Evolutionary conservation across 768 basidiomycete species (phyloP).

Genomic region (Suillus subluteus): DNA sequence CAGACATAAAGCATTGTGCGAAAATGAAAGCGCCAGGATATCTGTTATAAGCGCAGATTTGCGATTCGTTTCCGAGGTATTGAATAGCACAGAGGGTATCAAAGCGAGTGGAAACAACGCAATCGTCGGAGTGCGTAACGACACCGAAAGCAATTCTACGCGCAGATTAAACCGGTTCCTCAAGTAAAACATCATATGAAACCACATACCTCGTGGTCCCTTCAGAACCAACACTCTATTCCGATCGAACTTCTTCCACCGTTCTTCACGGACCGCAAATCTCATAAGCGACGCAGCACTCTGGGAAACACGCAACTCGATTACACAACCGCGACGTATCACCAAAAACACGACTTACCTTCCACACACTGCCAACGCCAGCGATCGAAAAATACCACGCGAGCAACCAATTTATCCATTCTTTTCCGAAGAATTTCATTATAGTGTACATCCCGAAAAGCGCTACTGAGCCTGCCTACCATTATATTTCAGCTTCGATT

Average conservation of each 20-base stretch:
- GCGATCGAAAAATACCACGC: slow-evolving; percentile 74
- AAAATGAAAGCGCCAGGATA: slow-evolving; percentile 75
- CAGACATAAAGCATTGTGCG: slow-evolving; percentile 76
- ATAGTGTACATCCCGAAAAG: slow-evolving; percentile 71
- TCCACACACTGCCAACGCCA: slow-evolving; percentile 71
- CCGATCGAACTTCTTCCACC: slow-evolving; percentile 63
- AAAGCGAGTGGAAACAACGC: slow-evolving; percentile 60
- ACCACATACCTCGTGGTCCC: slow-evolving; percentile 43
- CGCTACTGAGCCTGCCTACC: slow-evolving; percentile 63
- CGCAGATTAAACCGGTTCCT: neutral
- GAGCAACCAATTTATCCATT: slow-evolving; percentile 83
- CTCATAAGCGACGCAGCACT: slow-evolving; percentile 50
- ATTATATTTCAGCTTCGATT: neutral
- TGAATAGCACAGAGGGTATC: slow-evolving; percentile 68
- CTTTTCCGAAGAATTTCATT: slow-evolving; percentile 75
- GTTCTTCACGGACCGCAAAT: slow-evolving; percentile 49
- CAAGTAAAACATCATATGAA: neutral
- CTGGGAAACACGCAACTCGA: neutral
- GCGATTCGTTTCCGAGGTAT: slow-evolving; percentile 43
- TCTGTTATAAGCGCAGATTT: slow-evolving; percentile 80
- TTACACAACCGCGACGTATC: neutral
- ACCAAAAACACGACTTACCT: slow-evolving; percentile 43
- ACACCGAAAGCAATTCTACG: slow-evolving; percentile 42
- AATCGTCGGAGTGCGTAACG: slow-evolving; percentile 61
- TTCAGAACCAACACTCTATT: slow-evolving; percentile 48